Base-by-base conservation (phyloP, 495 filamentous ascomycete species). In the Penicillium nucicola region DNA sequence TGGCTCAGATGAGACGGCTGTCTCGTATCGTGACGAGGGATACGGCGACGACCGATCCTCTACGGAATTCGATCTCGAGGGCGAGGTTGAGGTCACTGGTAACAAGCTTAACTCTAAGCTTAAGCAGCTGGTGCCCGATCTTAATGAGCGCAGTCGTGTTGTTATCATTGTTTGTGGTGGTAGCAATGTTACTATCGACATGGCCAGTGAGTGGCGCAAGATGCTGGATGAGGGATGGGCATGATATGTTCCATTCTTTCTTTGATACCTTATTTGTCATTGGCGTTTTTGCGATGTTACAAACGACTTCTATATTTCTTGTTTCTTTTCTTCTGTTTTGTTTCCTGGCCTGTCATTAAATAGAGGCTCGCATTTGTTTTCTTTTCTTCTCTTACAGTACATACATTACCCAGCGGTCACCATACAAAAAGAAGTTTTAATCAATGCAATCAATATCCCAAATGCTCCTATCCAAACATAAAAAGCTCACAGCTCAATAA, bases 141-240 rank as follows among this genome's bases (percentile, higher is more conserved):
- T 89, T 53, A 75, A 65, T 59, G 62, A 67, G 28, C 69, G 77
- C 39, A 85, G 79, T 55, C 88, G 88, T 52, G 80, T 97, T 22
- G 90, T 97, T 5, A 75, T 97, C 45, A 75, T 96, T 19, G 81
- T 96, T 18, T 97, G 92, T 64, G 92, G 92, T 0, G 92, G 92
- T 8, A 84, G 78, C 37, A 87, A 87, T 66, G 80, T 91, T 38
- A 85, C 82, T 4, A 67, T 86, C 20, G 82, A 86, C 15, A 80
- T 84, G 61, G 65, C 95, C 57, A 71, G 69, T 37, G 68, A 67
- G 42, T 97, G 86, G 68, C 74, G 75, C 60, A 67, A 77, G 70
- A 56, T 71, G 62, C 40, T 77, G 51, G 53, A 61, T 14, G 61
- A 74, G 38, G 73, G 71, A 4, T 77, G 71, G 73, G 60, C 52